These are phyloP conservation scores for Ilex paraguariensis DNA, from an alignment of 305 asterid species.

Conservation along the genomic window DNA sequence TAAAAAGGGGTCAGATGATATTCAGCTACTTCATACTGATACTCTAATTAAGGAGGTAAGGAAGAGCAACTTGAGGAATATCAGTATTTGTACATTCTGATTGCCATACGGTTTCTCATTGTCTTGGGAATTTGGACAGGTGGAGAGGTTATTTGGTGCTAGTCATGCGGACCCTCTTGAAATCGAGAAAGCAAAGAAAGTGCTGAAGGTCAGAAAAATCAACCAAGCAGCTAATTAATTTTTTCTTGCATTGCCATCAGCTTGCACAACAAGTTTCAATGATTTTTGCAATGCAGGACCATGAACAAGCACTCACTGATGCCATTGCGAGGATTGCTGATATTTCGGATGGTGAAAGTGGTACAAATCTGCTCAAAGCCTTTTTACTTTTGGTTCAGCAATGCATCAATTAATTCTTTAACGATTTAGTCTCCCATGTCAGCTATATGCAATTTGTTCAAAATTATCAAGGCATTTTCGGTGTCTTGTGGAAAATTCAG, in stretches of 20 bases:
- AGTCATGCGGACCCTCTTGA: constrained; percentile 25
- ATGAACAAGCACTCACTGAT: constrained; percentile 80
- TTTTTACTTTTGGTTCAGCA: constrained; percentile 2
- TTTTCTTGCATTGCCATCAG: constrained; percentile 6
- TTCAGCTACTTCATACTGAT: constrained; percentile 79
- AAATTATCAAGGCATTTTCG: not conserved
- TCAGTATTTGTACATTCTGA: too few relatives aligned
- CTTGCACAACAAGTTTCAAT: constrained; percentile 1
- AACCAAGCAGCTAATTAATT: constrained; percentile 1
- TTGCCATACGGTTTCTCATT: constrained; percentile 5
- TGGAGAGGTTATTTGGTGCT: constrained; percentile 24
- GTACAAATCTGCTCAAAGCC: constrained; percentile 30
- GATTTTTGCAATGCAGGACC: constrained; percentile 47
- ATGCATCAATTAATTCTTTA: not conserved
- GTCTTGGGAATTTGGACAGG: constrained; percentile 40
- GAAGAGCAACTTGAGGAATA: too few relatives aligned
- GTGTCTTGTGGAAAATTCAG: not conserved
- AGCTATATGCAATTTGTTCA: not conserved
- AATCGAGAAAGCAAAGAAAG: constrained; percentile 23
- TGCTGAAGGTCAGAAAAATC: constrained; percentile 42
- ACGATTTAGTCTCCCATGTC: not conserved
- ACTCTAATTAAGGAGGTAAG: constrained; percentile 75
- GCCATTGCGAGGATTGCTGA: constrained; percentile 80
- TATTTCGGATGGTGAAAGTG: constrained; percentile 86
- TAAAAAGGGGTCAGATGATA: constrained; percentile 59